Percentiles rank a stretch among this genome's conserved stretches.
Evolutionary conservation across 352 stramenopile species (phyloP).

Genomic region (Elongisporangium prolatum): DNA sequence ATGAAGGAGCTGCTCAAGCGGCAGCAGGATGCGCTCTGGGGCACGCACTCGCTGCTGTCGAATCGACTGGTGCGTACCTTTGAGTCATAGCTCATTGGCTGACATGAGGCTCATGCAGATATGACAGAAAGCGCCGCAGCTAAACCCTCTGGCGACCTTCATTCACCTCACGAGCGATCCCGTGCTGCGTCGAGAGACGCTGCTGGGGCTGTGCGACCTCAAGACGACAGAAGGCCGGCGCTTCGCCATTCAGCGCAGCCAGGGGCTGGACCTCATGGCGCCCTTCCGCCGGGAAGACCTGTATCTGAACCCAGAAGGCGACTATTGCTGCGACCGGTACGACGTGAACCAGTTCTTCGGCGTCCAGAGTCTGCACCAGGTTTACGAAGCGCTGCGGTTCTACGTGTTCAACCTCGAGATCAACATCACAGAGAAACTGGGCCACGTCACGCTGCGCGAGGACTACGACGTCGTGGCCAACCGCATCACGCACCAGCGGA

Average conservation of each 20-base stretch:
- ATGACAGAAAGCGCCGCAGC: conserved; percentile 20
- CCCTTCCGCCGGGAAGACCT: conserved; percentile 26
- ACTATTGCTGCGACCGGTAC: conserved; percentile 30
- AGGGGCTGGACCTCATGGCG: conserved; percentile 19
- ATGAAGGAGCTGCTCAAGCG: not conserved
- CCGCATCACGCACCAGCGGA: conserved; percentile 24
- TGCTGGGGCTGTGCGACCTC: conserved; percentile 15
- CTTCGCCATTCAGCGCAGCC: conserved; percentile 23
- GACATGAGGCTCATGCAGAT: too few relatives aligned
- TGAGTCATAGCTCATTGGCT: not conserved
- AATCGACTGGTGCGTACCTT: not conserved
- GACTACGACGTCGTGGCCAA: conserved; percentile 26
- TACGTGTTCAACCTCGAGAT: conserved; percentile 41
- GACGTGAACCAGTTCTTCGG: conserved; percentile 29
- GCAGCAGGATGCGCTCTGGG: not conserved
- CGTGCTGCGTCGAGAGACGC: conserved; percentile 14
- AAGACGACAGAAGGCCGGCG: conserved; percentile 18
- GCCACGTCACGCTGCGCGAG: conserved; percentile 38
- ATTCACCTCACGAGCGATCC: conserved; percentile 24
- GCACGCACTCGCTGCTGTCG: not conserved
- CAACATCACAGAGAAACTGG: conserved; percentile 35
- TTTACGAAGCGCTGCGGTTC: conserved; percentile 32
- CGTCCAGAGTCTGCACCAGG: conserved; percentile 15
- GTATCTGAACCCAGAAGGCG: conserved; percentile 24
- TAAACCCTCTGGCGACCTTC: conserved; percentile 29